Evolutionary conservation across 2,329 filamentous ascomycete genomes (phyloP), one percentile per base, ranked within the genome.

Genomic region (Metarhizium rileyi): DNA sequence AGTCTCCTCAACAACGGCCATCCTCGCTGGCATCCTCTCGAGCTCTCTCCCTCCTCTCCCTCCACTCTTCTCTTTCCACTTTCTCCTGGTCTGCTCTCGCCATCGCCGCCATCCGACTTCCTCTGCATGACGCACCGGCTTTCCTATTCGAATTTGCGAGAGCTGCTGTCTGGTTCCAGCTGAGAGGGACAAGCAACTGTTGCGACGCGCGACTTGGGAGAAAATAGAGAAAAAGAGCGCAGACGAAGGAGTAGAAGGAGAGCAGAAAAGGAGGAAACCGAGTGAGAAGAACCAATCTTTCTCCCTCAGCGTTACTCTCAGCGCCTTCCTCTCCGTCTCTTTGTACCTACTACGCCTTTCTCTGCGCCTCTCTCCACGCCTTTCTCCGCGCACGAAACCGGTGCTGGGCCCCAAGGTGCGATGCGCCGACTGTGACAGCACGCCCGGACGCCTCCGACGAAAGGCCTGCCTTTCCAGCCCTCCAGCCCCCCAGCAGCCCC

Each of bases 1-100:
- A 36, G 27, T 43, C 47, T 50, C 36, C 44, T 43, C 27, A 22
- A 42, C 27, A 44, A 46, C 35, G 36, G 27, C 44, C 26, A 7
- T 23, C 14, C n/a, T 41, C 12, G 35, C 25, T 38, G 26, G 26
- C 23, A 30, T 35, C 45, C 33, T 47, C 45, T 35, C 28, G 14
- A 14, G 8, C 25, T 44, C 9, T 3, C 25, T 18, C 44, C 16
- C 18, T 38, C 46, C 22, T 38, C 16, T 33, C 44, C n/a, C 18
- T 35, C 20, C 44, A 8, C 18, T 38, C 28, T 25, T 20, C 18
- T 8, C 44, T 36, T 7, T 26, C 18, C 18, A n/a, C 30, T 36
- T 28, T 28, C 27, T 41, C 27, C 22, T 4, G 36, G 36, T 18
- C 18, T 40, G n/a, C 22, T 22, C 20, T 26, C 18, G 38, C 22